phyloP scores from a whole-genome alignment of 2,329 filamentous ascomycete genomes.

The Diplodia corticola region DNA sequence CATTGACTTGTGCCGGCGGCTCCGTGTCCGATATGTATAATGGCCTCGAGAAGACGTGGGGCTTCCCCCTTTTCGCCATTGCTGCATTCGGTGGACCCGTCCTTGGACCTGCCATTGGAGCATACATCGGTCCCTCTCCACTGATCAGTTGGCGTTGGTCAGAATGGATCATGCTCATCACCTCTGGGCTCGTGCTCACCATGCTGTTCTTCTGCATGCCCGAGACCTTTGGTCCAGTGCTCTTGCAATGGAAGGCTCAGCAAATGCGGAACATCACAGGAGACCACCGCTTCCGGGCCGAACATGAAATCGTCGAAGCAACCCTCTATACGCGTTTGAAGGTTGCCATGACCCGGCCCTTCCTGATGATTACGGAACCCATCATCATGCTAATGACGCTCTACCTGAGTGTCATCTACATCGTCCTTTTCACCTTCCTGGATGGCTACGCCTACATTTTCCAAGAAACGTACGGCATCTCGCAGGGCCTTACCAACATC shows the following conservation, averaged over 20 bases:
- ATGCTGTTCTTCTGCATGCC: constrained; percentile 45
- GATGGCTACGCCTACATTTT: constrained; percentile 56
- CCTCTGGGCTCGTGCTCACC: constrained; percentile 32
- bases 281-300: constrained; percentile 43
- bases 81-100: constrained; percentile 45
- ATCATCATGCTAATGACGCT: constrained; percentile 52
- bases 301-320: constrained; percentile 27
- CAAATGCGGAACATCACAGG: constrained; percentile 33
- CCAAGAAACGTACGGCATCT: constrained; percentile 50
- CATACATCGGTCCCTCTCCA: constrained; percentile 39
- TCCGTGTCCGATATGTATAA: constrained; percentile 51
- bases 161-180: constrained; percentile 40
- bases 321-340: constrained; percentile 24
- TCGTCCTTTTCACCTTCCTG: constrained; percentile 56
- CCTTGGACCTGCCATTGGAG: constrained; percentile 37
- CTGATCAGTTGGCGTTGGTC: constrained; percentile 41
- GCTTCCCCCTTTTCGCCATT: constrained; percentile 54
- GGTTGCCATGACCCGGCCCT: constrained; percentile 24
- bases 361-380: constrained; percentile 45
- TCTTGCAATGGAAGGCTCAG: constrained; percentile 36
- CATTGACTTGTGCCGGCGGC: constrained; percentile 49
- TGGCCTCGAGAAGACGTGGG: constrained; percentile 50
- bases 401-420: constrained; percentile 56
- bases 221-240: constrained; percentile 50
- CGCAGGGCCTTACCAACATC: constrained; percentile 47